A percentile compares a stretch with the other conserved stretches of the same genome.
phyloP scores from a whole-genome alignment of 208 protist species.

The Giardia duodenalis region DNA sequence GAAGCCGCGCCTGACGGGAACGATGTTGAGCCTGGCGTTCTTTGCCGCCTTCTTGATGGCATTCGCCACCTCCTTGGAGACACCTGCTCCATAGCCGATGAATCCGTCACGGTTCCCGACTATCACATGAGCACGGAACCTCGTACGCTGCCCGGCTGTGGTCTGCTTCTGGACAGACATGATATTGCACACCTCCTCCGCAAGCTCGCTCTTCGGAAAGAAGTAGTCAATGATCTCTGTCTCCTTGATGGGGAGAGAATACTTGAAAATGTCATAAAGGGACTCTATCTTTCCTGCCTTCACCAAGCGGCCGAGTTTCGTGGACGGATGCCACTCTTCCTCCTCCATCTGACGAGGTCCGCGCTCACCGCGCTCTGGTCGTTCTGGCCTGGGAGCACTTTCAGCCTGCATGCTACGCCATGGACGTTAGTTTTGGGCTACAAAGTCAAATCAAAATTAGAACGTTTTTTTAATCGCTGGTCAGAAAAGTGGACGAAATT shows the following conservation, averaged over 20 bases:
- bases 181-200: constrained; percentile 91
- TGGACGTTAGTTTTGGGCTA: too few species aligned
- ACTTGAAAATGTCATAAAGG: constrained; percentile 94
- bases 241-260: constrained; percentile 98
- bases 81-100: constrained; percentile 91
- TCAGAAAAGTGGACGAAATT: too few species aligned
- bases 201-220: constrained; percentile 49
- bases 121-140: constrained; percentile 96
- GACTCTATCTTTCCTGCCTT: constrained; percentile 70
- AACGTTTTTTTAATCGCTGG: too few species aligned
- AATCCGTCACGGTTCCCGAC: constrained; percentile 91
- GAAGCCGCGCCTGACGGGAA: constrained; percentile 92
- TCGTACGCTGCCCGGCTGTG: constrained; percentile 91
- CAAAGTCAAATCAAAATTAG: too few species aligned
- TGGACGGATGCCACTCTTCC: constrained; percentile 86
- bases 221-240: constrained; percentile 94
- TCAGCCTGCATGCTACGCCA: too few species aligned
- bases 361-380: background rate
- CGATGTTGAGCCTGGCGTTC: constrained; percentile 85
- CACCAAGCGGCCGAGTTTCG: constrained; percentile 92
- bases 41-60: constrained; percentile 91
- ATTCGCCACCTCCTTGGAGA: constrained; percentile 92
- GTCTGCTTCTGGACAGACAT: constrained; percentile 98
- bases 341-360: constrained; percentile 48
- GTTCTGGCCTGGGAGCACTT: too few species aligned